Percentiles rank a stretch among this genome's conserved stretches.
These are phyloP conservation scores for Candida maesae DNA, from an alignment of 805 yeast genomes.

Conservation along the genomic window DNA sequence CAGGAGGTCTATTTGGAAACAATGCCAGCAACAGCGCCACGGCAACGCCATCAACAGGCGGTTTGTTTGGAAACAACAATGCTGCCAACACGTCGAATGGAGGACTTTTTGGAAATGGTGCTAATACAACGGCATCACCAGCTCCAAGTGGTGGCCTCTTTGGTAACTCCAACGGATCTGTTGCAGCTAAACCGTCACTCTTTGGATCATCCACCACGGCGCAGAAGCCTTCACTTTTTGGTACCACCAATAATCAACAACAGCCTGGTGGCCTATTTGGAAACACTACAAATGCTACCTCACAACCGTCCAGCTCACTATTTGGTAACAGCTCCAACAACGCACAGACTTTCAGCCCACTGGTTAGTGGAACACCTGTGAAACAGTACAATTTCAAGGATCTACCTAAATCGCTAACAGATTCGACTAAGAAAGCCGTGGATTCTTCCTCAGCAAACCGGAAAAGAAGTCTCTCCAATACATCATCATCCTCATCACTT, in stretches of 20 bases:
- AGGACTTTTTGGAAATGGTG: constrained; percentile 26
- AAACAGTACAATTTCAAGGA: constrained; percentile 30
- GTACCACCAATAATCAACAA: background rate
- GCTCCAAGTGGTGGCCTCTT: constrained; percentile 4
- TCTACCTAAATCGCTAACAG: constrained; percentile 38
- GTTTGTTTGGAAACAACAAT: constrained; percentile 26
- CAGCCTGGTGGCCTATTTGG: constrained; percentile 28
- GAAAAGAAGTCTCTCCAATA: constrained; percentile 25
- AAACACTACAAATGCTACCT: constrained; percentile 1
- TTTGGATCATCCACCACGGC: constrained; percentile 13
- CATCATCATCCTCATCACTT: constrained; percentile 12
- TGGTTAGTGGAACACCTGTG: constrained; percentile 29
- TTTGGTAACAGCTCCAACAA: constrained; percentile 12
- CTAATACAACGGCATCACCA: constrained; percentile 6
- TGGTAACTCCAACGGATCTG: background rate
- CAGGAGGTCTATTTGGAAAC: constrained; percentile 12
- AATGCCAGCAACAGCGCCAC: background rate
- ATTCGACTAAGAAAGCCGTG: constrained; percentile 23
- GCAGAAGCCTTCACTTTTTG: constrained; percentile 6
- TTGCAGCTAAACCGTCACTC: constrained; percentile 5
- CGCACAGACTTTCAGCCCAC: constrained; percentile 26
- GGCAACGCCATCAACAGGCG: constrained; percentile 7
- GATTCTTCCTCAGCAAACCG: constrained; percentile 13
- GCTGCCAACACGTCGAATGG: constrained; percentile 6
- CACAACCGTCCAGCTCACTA: constrained; percentile 7